Evolutionary conservation across 2,329 filamentous ascomycete species (phyloP), one percentile per base, ranked within the genome.

Genomic region (Dactylellina sp.): DNA sequence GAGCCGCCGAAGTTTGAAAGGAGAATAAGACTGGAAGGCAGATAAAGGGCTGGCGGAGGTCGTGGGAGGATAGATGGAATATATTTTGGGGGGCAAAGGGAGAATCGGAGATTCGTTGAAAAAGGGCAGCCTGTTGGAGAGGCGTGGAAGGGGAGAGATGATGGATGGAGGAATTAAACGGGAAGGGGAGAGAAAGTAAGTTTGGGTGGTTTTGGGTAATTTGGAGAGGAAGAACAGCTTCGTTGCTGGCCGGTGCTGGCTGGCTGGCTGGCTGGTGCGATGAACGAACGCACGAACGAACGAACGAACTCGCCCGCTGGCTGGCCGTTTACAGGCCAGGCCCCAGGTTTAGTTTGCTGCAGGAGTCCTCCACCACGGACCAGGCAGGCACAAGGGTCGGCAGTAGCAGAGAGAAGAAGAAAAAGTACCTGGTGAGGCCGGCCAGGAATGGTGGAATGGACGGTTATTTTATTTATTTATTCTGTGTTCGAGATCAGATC

Each of bases 1-100:
- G 63, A 60, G 63, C 52, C 53, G 63, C 63, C 63, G 62, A 66
- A 9, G 35, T 37, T 66, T 16, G 53, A 49, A 32, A 56, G 39
- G 25, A 56, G 9, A 40, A 40, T 40, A 14, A 40, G 3, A 44
- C 7, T 16, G 35, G 44, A n/a, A 25, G 18, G 12, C 40, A 37
- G 25, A 32, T n/a, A 20, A 47, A 49, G 40, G 7, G 24, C 56
- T 42, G 56, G 56, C 16, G n/a, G 56, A 46, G 18, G 24, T 61
- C n/a, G 42, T 46, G 5, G 28, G 9, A 32, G 28, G 28, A 9
- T 20, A 53, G 32, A 18, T 2, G 16, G 16, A 1, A 6, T 20
- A 35, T 59, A 11, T 42, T 24, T 40, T n/a, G n/a, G 56, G 56
- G 42, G 47, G 47, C 25, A 50, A 50, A 53, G 25, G 39, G 50